Percentiles rank a stretch among this genome's conserved stretches.
These are phyloP conservation scores for Ambrosia trifida DNA, from an alignment of 129 eudicot genomes.

Conservation along the genomic window DNA sequence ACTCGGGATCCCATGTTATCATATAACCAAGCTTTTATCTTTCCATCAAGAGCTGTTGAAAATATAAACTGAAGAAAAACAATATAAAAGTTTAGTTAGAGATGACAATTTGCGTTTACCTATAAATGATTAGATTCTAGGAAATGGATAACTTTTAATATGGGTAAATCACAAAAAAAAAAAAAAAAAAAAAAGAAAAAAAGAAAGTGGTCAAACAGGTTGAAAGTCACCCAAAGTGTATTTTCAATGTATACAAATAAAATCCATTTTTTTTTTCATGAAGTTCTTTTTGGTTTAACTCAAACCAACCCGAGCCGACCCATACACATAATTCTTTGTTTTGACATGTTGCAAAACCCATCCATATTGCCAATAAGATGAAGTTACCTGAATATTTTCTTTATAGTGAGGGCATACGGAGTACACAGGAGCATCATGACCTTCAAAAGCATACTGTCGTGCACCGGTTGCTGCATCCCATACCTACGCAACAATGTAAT, in stretches of 20 bases:
- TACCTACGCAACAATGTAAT: constrained; percentile 45
- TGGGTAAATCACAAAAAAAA: background rate
- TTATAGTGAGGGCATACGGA: constrained; percentile 92
- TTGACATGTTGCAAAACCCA: too few species aligned
- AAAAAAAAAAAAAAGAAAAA: background rate
- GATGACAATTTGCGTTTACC: background rate
- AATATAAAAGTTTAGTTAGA: background rate
- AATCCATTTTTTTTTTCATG: too few species aligned
- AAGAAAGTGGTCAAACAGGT: background rate
- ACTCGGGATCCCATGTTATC: constrained; percentile 11
- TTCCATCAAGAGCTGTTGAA: constrained; percentile 51
- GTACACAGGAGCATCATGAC: constrained; percentile 87
- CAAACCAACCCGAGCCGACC: too few species aligned
- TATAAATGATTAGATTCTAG: background rate
- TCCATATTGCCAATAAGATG: background rate
- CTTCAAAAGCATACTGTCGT: constrained; percentile 73
- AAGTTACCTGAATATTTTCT: constrained; percentile 83
- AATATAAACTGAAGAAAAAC: constrained; percentile 34
- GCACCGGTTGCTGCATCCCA: constrained; percentile 85
- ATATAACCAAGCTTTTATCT: constrained; percentile 6
- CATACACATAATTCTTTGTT: too few species aligned
- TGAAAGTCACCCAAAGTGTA: background rate
- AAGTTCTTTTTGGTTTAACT: too few species aligned
- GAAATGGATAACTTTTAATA: background rate
- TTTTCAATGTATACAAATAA: too few species aligned